Percentiles rank a stretch among this genome's conserved stretches.
Evolutionary conservation across 306 rosid species (phyloP).

Genomic region (Cajanus cajan): DNA sequence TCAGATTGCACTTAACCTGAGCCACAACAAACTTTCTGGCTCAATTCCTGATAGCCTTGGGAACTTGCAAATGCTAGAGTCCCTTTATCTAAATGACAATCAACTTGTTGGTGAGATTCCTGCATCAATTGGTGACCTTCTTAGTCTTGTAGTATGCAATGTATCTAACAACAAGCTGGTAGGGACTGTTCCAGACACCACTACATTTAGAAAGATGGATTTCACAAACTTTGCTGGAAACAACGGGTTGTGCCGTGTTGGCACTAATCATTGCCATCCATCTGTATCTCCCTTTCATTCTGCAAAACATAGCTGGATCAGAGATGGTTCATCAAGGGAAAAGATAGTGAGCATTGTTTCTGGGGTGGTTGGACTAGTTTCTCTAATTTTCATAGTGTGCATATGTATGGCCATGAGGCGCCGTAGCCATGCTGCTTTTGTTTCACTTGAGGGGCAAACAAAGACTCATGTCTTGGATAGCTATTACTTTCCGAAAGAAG

Average conservation of each 20-base stretch:
- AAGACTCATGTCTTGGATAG: conserved; percentile 49
- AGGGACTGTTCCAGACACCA: conserved; percentile 71
- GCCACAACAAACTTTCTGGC: conserved; percentile 69
- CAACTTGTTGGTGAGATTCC: conserved; percentile 76
- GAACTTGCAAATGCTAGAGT: conserved; percentile 70
- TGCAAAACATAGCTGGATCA: conserved; percentile 45
- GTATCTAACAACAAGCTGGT: conserved; percentile 73
- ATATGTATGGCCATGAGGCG: conserved; percentile 56
- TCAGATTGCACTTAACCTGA: conserved; percentile 70
- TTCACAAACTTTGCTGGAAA: conserved; percentile 70
- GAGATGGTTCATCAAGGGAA: conserved; percentile 48
- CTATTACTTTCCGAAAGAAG: conserved; percentile 82
- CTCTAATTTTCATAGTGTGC: conserved; percentile 53
- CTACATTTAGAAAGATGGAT: conserved; percentile 72
- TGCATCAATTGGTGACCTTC: conserved; percentile 60
- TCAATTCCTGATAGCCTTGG: conserved; percentile 66
- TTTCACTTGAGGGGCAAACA: conserved; percentile 49
- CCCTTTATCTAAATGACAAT: conserved; percentile 71
- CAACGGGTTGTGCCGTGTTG: conserved; percentile 63
- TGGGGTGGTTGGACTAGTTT: conserved; percentile 50
- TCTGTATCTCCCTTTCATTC: conserved; percentile 36
- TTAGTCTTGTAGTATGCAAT: conserved; percentile 66
- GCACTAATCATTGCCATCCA: conserved; percentile 48
- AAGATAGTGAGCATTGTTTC: conserved; percentile 60
- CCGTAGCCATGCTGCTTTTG: conserved; percentile 37